A percentile compares a stretch with the other conserved stretches of the same genome.
phyloP scores from a whole-genome alignment of 163 green algal genomes.

The Scenedesmus sp. region DNA sequence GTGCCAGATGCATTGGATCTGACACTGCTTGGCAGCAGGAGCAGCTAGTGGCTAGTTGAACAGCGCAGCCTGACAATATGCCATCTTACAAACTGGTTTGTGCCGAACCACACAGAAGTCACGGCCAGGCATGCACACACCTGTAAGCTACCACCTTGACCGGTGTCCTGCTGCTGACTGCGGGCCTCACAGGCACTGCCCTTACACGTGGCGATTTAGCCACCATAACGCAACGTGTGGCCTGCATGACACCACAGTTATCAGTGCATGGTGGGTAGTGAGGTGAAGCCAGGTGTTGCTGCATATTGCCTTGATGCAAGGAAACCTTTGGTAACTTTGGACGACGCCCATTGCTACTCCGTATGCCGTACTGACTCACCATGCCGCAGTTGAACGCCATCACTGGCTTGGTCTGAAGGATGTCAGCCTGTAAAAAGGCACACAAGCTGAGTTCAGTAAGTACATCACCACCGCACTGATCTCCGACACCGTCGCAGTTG shows the following conservation, averaged over 20 bases:
- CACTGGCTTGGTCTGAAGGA: neutral
- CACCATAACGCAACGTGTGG: neutral
- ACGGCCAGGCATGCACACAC: neutral
- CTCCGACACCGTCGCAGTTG: neutral
- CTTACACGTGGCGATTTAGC: neutral
- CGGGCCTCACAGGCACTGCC: constrained; percentile 9
- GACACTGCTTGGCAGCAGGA: no score
- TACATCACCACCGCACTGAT: neutral
- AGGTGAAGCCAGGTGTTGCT: neutral
- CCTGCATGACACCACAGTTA: constrained; percentile 10
- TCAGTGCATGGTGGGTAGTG: neutral
- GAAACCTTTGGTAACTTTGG: neutral
- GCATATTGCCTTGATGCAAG: neutral
- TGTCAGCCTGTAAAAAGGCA: neutral
- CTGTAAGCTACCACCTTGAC: constrained; percentile 52
- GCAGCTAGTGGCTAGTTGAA: no score
- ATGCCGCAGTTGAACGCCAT: neutral
- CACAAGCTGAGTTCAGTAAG: neutral
- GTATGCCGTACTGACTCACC: neutral
- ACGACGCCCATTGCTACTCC: neutral
- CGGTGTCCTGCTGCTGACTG: neutral
- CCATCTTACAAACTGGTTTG: no score
- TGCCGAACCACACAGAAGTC: neutral
- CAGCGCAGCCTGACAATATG: no score
- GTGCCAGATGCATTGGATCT: no score